Evolutionary conservation across 73 alveolate genomes (phyloP), one percentile per base, ranked within the genome.

Genomic region (Paramecium sonneborni): DNA sequence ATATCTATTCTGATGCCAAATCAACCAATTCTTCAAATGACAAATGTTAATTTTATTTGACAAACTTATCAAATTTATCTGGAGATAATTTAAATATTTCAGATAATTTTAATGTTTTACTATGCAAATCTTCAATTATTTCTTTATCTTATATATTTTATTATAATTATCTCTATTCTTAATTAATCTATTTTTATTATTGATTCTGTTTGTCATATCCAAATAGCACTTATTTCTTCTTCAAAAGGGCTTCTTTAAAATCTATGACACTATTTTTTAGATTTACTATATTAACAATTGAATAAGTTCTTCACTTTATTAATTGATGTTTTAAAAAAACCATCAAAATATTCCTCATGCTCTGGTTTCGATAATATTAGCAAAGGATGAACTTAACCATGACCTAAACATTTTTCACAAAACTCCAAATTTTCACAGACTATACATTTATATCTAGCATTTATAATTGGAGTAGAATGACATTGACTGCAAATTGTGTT

Each of bases 401-500:
- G 87, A 21, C 15, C 67, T 37, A 37, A n/a, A 20, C 87, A 74
- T 30, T 74, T 74, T 74, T 34, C 37, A 35, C 87, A 74, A 28
- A 74, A 39, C 21, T 74, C 58, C 58, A 15, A 12, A 39, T 74
- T 39, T 34, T 74, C 58, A 20, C 87, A 74, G 21, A 74, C 87
- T 10, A 74, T 23, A 74, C 87, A 74, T 37, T 74, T 74, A 11
- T 74, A 74, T 35, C 87, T 62, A 62, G 44, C 44, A 62, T 62
- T 62, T 12, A 30, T 12, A 14, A 62, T 62, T 62, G 84, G 84
- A 12, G 84, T 11, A 1, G 18, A 32, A 2, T 62, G 44, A 62
- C 84, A 62, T 62, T 6, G 8, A 32, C 23, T 30, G 24, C 84
- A 62, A 62, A 32, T 62, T 62, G 84, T 62, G 24, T 62, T 62